Base-by-base conservation (phyloP, 2,329 filamentous ascomycete genomes). In the Alternaria alternata region DNA sequence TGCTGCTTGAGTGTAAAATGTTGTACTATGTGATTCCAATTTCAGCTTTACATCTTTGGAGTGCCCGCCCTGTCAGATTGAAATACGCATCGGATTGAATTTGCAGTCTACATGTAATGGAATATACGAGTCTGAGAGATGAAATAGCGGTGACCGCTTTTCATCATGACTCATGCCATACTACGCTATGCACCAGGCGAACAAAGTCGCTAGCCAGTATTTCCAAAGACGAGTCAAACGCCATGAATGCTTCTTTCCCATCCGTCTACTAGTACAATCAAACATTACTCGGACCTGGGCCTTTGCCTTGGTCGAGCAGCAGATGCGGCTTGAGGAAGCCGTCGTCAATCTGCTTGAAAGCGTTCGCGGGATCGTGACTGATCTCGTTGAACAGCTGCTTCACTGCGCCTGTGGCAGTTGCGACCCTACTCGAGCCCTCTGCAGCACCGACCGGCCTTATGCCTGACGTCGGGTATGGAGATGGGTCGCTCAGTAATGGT, bases 291-390 rank as follows among this genome's bases (percentile, higher is more conserved):
- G 74, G 72, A 9, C 76, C 76, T 2, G 75, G 71, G 1, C 75
- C 76, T 39, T 77, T 77, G 24, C 73, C 74, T 20, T 79, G 91
- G 79, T 97, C 94, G 20, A 98, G 85, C 66, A 98, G 79, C 56
- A 98, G 81, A 75, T 90, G 92, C 18, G 94, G 94, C 83, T 98
- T 98, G 79, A 98, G 94, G 77, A 93, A 97, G 62, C 94, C 93
- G 79, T 99, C 95, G 77, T 99, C 95, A 61, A 99, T 82, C 80
- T 97, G 94, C 68, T 89, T 89, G 79, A 99, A 96, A 81, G 96
- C 88, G 46, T 91, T 93, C 9, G 92, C 91, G 44, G 96, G 93
- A 76, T 99, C 95, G 51, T 96, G 93, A 1, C 91, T 87, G 16
- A 91, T 86, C 1, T 88, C 88, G 26, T 86, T 91, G 68, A 96